phyloP scores from a whole-genome alignment of 768 basidiomycete species.

The Mycena alexandri region DNA sequence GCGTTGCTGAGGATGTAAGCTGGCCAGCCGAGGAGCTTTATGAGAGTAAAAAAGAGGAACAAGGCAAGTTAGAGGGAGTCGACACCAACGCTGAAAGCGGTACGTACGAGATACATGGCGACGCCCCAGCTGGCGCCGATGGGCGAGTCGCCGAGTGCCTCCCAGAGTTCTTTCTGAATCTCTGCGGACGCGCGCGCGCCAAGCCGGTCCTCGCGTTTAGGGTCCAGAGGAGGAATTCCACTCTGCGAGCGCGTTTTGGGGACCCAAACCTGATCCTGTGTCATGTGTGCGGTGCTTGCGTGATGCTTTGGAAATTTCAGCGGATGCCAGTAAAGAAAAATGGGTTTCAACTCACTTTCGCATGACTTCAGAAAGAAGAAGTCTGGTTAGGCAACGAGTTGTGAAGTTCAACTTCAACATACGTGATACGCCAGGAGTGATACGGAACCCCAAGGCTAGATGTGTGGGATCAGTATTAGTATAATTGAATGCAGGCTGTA shows the following conservation, averaged over 20 bases:
- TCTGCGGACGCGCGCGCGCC: constrained; percentile 77
- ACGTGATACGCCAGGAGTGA: constrained; percentile 95
- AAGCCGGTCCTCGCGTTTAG: constrained; percentile 70
- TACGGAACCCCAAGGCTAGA: constrained; percentile 92
- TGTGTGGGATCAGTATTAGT: constrained; percentile 36
- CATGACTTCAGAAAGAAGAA: constrained; percentile 59
- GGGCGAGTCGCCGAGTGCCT: constrained; percentile 93
- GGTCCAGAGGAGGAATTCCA: constrained; percentile 74
- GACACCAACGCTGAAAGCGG: not conserved
- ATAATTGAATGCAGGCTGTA: constrained; percentile 50
- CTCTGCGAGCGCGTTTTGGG: constrained; percentile 84
- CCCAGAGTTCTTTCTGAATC: constrained; percentile 80
- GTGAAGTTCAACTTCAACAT: constrained; percentile 54
- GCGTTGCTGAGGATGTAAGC: constrained; percentile 75
- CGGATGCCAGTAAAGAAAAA: not conserved
- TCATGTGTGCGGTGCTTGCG: constrained; percentile 93
- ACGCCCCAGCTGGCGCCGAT: constrained; percentile 70
- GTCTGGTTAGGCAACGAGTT: not conserved
- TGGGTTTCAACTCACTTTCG: not conserved
- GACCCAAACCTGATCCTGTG: constrained; percentile 96
- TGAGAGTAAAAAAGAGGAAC: not conserved
- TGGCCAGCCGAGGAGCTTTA: constrained; percentile 73
- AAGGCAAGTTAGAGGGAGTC: constrained; percentile 1
- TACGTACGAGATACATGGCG: constrained; percentile 70
- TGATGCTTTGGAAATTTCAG: constrained; percentile 77